A percentile compares a stretch with the other conserved stretches of the same genome.
These are phyloP conservation scores for Pythium rhizo-oryzae DNA, from an alignment of 352 stramenopile species.

Conservation along the genomic window DNA sequence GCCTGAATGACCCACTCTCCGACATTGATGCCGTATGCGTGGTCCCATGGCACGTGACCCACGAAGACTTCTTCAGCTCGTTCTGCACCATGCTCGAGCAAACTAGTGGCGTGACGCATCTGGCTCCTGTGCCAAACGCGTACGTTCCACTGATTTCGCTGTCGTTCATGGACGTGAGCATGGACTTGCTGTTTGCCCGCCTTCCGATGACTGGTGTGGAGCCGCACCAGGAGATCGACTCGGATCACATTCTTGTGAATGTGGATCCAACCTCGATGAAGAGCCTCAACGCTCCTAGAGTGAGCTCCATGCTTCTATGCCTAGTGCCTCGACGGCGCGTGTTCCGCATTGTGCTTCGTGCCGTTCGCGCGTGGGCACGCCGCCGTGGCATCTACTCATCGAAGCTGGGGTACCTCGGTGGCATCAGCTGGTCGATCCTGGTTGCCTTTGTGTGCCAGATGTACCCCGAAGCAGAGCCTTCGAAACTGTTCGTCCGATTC, in stretches of 20 bases:
- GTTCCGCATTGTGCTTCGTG: conserved; percentile 87
- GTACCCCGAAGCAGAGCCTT: conserved; percentile 72
- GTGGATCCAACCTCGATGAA: conserved; percentile 96
- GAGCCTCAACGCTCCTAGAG: conserved; percentile 92
- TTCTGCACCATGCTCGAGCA: conserved; percentile 72
- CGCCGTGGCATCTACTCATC: conserved; percentile 97
- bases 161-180: conserved; percentile 81
- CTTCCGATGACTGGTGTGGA: conserved; percentile 66
- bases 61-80: conserved; percentile 86
- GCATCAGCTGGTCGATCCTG: conserved; percentile 98
- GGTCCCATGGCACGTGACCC: conserved; percentile 77
- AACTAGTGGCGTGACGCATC: conserved; percentile 63
- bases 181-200: conserved; percentile 93
- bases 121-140: conserved; percentile 84
- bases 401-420: conserved; percentile 96
- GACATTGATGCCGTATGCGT: conserved; percentile 89
- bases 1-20: conserved; percentile 78
- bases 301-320: conserved; percentile 95
- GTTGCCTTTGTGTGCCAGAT: conserved; percentile 95
- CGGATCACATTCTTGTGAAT: conserved; percentile 88
- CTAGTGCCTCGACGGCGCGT: conserved; percentile 87
- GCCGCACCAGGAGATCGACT: conserved; percentile 81
- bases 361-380: conserved; percentile 77
- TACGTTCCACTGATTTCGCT: conserved; percentile 95
- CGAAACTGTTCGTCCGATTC: conserved; percentile 80